Evolutionary conservation across 495 filamentous ascomycete species (phyloP).

Genomic region (Penicillium arizonense): DNA sequence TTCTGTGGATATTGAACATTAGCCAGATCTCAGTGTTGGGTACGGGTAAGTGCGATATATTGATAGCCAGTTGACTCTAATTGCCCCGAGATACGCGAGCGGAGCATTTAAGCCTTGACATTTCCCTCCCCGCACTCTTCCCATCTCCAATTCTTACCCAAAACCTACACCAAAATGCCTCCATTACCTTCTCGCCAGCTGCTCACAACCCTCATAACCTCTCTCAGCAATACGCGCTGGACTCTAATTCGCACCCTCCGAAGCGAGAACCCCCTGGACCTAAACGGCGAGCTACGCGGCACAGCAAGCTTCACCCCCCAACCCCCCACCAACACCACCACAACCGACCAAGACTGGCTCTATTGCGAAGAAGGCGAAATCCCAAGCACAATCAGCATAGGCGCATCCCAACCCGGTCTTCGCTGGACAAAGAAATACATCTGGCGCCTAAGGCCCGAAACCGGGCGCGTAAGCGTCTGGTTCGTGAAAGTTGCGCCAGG

Average conservation of each 20-base stretch:
- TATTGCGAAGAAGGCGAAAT: constrained; percentile 49
- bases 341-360: constrained; percentile 31
- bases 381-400: constrained; percentile 15
- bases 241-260: constrained; percentile 40
- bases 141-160: neutral
- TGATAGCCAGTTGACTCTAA: too few species aligned
- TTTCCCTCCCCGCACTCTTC: neutral
- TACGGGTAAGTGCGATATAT: too few species aligned
- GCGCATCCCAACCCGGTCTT: constrained; percentile 21
- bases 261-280: constrained; percentile 41
- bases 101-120: too few species aligned
- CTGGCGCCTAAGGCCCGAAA: constrained; percentile 33
- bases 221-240: constrained; percentile 34
- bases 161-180: neutral
- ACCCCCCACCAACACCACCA: constrained; percentile 2
- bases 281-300: constrained; percentile 40
- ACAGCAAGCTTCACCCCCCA: constrained; percentile 39
- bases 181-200: constrained; percentile 19
- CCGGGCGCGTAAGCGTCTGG: constrained; percentile 41
- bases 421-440: constrained; percentile 49
- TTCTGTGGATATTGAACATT: too few species aligned
- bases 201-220: constrained; percentile 29
- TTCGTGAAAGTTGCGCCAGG: constrained; percentile 40
- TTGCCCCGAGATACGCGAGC: too few species aligned
- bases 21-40: too few species aligned